phyloP scores from a whole-genome alignment of 2,329 filamentous ascomycete genomes.

The Xylaria sp. region DNA sequence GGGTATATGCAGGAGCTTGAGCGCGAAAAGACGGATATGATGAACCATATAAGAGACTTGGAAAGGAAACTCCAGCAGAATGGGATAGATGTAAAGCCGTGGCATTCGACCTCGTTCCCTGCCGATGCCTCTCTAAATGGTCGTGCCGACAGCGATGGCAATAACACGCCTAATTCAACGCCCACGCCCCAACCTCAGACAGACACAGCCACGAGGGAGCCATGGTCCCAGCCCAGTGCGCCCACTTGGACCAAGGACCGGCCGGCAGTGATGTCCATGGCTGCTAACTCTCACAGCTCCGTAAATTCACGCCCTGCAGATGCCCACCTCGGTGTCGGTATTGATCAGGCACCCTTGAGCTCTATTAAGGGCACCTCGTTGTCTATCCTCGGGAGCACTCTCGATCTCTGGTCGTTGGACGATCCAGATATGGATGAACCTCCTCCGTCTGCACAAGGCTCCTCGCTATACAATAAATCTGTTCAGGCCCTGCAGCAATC shows the following conservation, averaged over 20 bases:
- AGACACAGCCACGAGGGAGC: constrained; percentile 47
- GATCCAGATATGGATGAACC: constrained; percentile 74
- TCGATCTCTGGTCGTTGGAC: constrained; percentile 80
- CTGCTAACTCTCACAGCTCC: constrained; percentile 39
- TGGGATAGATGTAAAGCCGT: constrained; percentile 70
- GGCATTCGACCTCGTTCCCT: constrained; percentile 52
- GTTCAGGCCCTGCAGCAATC: constrained; percentile 76
- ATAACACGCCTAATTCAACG: constrained; percentile 38
- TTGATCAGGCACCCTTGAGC: constrained; percentile 73
- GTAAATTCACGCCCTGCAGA: constrained; percentile 63
- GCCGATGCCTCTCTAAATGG: constrained; percentile 46
- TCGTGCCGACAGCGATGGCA: constrained; percentile 41
- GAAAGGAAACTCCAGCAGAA: constrained; percentile 71
- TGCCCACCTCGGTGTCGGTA: constrained; percentile 73
- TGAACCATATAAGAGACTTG: constrained; percentile 73
- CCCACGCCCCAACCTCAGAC: constrained; percentile 44
- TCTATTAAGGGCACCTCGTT: constrained; percentile 80
- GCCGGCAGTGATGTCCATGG: constrained; percentile 45
- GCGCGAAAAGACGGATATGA: constrained; percentile 74
- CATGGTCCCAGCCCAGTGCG: constrained; percentile 52
- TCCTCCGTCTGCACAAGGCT: constrained; percentile 54
- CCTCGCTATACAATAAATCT: constrained; percentile 75
- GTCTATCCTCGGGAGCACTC: constrained; percentile 82
- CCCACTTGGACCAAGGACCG: constrained; percentile 51
- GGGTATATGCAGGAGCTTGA: constrained; percentile 84